phyloP scores from a whole-genome alignment of 2,329 filamentous ascomycete species.

The Pseudovirgaria hyperparasitica region DNA sequence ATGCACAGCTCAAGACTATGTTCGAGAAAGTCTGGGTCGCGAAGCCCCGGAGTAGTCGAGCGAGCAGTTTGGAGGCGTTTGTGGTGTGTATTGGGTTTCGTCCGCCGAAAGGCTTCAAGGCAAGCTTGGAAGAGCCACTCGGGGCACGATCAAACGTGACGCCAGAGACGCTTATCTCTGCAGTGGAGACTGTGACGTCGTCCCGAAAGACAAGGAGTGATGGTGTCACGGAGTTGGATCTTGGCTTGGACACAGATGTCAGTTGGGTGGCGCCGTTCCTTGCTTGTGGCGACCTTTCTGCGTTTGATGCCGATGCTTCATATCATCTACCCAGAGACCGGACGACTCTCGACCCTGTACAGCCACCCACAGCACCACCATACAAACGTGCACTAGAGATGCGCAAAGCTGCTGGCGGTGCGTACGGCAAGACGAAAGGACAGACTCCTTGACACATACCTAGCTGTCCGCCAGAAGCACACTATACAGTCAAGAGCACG shows the following conservation, averaged over 20 bases:
- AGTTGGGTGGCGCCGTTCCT: constrained; percentile 92
- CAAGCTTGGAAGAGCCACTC: constrained; percentile 63
- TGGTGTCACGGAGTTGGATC: constrained; percentile 34
- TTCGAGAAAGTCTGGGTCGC: constrained; percentile 81
- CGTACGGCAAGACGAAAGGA: constrained; percentile 58
- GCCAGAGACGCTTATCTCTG: constrained; percentile 1
- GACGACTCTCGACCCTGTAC: constrained; percentile 78
- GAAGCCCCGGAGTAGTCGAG: constrained; percentile 87
- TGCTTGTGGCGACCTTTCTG: constrained; percentile 89
- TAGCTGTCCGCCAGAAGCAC: no score
- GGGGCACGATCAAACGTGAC: constrained; percentile 48
- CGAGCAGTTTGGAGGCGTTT: constrained; percentile 92
- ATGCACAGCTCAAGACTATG: constrained; percentile 83
- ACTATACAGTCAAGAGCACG: no score
- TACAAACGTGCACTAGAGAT: constrained; percentile 87
- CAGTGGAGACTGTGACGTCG: constrained; percentile 10
- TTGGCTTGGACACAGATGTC: constrained; percentile 38
- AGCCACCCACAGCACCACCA: constrained; percentile 89
- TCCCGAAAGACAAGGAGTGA: constrained; percentile 27
- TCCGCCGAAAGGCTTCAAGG: constrained; percentile 62
- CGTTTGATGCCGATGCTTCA: constrained; percentile 91
- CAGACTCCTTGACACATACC: no score
- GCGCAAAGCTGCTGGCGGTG: constrained; percentile 61
- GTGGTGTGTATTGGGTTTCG: constrained; percentile 87
- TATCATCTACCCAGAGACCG: constrained; percentile 80